Conservation (phyloP, 306 rosid genomes). For the Rosa lucieae region DNA sequence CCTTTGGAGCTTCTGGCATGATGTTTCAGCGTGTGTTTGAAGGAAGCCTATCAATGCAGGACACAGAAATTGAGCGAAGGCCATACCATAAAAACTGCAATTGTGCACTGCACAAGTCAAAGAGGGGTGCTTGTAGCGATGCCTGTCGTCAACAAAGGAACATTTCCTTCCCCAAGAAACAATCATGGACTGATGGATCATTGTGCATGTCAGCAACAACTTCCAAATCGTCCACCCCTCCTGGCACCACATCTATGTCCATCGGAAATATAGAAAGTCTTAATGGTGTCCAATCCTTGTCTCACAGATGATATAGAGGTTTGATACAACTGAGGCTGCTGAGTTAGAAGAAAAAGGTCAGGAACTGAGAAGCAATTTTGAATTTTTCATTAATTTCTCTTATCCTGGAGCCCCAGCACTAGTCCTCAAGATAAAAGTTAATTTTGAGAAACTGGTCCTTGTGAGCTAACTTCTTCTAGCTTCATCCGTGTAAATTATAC, state of each 20-base stretch:
- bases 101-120: slow-evolving; percentile 28
- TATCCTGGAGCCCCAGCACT: background rate
- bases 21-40: slow-evolving; percentile 47
- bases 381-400: background rate
- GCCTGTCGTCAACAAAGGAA: background rate
- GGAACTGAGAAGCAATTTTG: slow-evolving; percentile 7
- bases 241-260: background rate
- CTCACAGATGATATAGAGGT: background rate
- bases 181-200: background rate
- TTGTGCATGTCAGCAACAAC: background rate
- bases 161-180: slow-evolving; percentile 38
- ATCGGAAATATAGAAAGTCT: background rate
- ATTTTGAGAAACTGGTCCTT: background rate
- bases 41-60: slow-evolving; percentile 53
- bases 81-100: slow-evolving; percentile 56
- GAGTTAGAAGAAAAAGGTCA: background rate
- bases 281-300: background rate
- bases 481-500: background rate
- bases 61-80: slow-evolving; percentile 50
- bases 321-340: background rate
- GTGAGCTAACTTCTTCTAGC: background rate
- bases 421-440: background rate
- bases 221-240: background rate
- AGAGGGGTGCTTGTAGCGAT: background rate
- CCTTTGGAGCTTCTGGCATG: slow-evolving; percentile 36